phyloP scores from a whole-genome alignment of 2,329 filamentous ascomycete species.

The Botrytis medusae region DNA sequence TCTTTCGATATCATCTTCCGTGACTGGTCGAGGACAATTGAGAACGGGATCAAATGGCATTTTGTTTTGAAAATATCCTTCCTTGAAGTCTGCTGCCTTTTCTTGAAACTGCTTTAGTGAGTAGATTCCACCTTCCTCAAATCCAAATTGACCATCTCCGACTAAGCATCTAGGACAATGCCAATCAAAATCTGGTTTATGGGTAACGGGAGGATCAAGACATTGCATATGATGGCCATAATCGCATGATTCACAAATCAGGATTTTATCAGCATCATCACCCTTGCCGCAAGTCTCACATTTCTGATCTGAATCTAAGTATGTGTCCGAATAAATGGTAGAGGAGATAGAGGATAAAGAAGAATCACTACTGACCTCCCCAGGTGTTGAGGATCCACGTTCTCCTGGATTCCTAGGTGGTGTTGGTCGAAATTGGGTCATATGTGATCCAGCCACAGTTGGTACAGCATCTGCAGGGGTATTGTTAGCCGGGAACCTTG shows the following conservation, averaged over 20 bases:
- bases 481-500: conserved; percentile 41
- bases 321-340: conserved; percentile 18
- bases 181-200: conserved; percentile 84
- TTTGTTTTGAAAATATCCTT: conserved; percentile 86
- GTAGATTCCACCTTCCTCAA: conserved; percentile 94
- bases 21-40: conserved; percentile 77
- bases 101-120: conserved; percentile 95
- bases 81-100: conserved; percentile 92
- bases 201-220: conserved; percentile 79
- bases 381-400: conserved; percentile 42
- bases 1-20: conserved; percentile 91
- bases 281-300: conserved; percentile 85
- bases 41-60: conserved; percentile 84
- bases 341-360: conserved; percentile 44
- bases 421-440: conserved; percentile 87
- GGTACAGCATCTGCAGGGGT: conserved; percentile 60
- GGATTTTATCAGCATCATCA: conserved; percentile 67
- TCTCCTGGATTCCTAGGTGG: conserved; percentile 64
- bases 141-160: conserved; percentile 94
- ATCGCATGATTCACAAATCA: conserved; percentile 91
- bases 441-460: conserved; percentile 92
- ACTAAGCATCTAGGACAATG: conserved; percentile 94
- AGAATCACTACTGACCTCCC: conserved; percentile 56
- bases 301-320: conserved; percentile 52
- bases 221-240: conserved; percentile 84